Evolutionary conservation across 495 filamentous ascomycete genomes (phyloP).

Genomic region (Articulospora tetracladia): DNA sequence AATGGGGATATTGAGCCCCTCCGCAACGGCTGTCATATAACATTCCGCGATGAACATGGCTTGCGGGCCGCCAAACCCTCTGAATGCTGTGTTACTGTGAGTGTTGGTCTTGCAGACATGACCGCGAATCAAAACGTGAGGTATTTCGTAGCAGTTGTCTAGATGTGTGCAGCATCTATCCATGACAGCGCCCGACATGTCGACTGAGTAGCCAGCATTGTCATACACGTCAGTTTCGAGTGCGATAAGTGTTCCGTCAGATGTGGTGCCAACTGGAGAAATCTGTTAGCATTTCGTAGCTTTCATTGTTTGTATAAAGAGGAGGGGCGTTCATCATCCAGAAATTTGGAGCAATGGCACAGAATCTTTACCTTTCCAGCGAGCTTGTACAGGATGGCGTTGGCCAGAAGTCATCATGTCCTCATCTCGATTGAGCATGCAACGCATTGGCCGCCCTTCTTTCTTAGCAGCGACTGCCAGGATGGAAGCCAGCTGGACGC

Average conservation of each 20-base stretch:
- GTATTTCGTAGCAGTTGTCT: slow-evolving; percentile 37
- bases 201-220: slow-evolving; percentile 36
- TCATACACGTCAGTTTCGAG: slow-evolving; percentile 37
- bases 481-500: slow-evolving; percentile 32
- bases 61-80: slow-evolving; percentile 39
- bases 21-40: slow-evolving; percentile 35
- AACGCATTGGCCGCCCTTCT: slow-evolving; percentile 32
- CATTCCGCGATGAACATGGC: slow-evolving; percentile 37
- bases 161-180: slow-evolving; percentile 36
- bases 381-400: slow-evolving; percentile 35
- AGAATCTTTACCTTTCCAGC: slow-evolving; percentile 28
- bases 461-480: slow-evolving; percentile 39
- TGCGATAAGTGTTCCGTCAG: slow-evolving; percentile 35
- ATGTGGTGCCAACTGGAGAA: slow-evolving; percentile 30
- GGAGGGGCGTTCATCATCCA: no score
- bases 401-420: slow-evolving; percentile 38
- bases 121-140: slow-evolving; percentile 34
- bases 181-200: slow-evolving; percentile 39
- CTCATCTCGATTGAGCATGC: slow-evolving; percentile 40
- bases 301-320: no score
- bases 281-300: background rate
- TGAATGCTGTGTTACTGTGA: slow-evolving; percentile 40
- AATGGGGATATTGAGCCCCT: slow-evolving; percentile 31
- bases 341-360: no score
- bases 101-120: slow-evolving; percentile 39